Evolutionary conservation across 106 monocot species (phyloP), one percentile per base, ranked within the genome.

Genomic region (Dioscorea dumetorum): DNA sequence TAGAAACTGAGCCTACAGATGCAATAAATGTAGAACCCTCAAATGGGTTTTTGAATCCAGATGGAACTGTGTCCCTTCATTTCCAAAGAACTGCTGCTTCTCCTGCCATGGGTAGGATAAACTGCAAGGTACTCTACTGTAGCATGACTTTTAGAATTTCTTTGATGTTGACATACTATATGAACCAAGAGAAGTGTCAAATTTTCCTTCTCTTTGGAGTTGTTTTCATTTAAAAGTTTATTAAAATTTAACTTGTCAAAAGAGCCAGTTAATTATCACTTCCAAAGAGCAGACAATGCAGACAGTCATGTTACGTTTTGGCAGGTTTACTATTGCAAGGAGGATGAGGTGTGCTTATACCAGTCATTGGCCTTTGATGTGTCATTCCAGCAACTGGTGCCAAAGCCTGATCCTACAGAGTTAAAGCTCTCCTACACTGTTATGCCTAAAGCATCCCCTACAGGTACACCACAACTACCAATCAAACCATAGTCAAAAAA

Each of bases 271-370:
- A 41, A 41, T 41, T 41, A 41, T 41, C 41, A 41, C 10, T 41
- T 41, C 41, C 41, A 6, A 41, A 41, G 41, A 41, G 9, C 41
- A 41, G 41, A 41, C 41, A 8, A 41, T 41, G 0, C 41, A 41
- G 6, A 5, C 41, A 41, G 41, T 41, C 41, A 22, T 78, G 57
- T 66, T 70, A 3, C 5, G 4, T 70, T 60, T 60, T 79, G 52
- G 52, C 76, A 91, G 95, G 84, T 92, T 71, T 99, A 92, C 68
- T 99, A 99, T 70, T 99, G 97, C 76, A 93, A 99, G 81, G 97
- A 92, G 74, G 97, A 99, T 72, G 97, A 99, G 69, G 81, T 92
- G 70, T 99, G 92, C 72, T 77, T 99, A 35, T 99, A 93, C 65
- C 78, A 90, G 61, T 79, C 92, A 24, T 63, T 99, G 21, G 78